A percentile compares a stretch with the other conserved stretches of the same genome.
Conservation (phyloP, 2,329 filamentous ascomycete species). For the Clonostachys solani region DNA sequence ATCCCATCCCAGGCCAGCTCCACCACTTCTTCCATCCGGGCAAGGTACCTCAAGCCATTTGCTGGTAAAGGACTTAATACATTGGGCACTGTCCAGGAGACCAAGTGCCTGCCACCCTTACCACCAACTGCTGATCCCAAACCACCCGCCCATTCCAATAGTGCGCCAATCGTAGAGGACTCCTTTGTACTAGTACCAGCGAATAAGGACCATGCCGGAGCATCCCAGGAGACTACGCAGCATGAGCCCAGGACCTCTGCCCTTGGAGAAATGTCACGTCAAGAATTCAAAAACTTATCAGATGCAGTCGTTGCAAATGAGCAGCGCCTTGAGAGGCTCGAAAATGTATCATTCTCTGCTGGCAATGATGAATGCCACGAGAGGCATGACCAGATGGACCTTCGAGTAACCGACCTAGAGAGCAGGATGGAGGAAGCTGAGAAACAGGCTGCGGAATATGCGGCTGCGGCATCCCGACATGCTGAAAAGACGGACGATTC, state of each 20-base stretch:
- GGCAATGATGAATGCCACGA: slow-evolving; percentile 68
- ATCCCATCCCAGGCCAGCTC: slow-evolving; percentile 49
- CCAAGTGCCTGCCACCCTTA: too few relatives aligned
- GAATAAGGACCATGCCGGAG: neutral
- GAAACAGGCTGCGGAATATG: slow-evolving; percentile 43
- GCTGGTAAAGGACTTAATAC: slow-evolving; percentile 51
- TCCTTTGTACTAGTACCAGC: slow-evolving; percentile 15
- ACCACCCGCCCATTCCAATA: neutral
- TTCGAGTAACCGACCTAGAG: slow-evolving; percentile 67
- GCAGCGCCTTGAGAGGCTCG: slow-evolving; percentile 62
- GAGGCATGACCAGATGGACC: slow-evolving; percentile 61
- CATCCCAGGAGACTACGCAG: slow-evolving; percentile 12
- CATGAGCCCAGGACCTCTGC: slow-evolving; percentile 14
- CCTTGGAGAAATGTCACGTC: slow-evolving; percentile 17
- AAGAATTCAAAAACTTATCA: slow-evolving; percentile 38
- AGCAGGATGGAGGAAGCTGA: slow-evolving; percentile 57
- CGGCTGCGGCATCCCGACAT: slow-evolving; percentile 31
- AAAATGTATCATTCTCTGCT: slow-evolving; percentile 65
- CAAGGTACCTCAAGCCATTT: slow-evolving; percentile 50
- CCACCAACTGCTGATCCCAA: too few relatives aligned
- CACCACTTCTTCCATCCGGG: slow-evolving; percentile 43
- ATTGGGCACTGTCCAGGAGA: slow-evolving; percentile 27
- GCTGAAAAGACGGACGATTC: slow-evolving; percentile 33
- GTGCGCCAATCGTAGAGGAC: slow-evolving; percentile 7
- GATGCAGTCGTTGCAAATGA: slow-evolving; percentile 57